phyloP scores from a whole-genome alignment of 352 stramenopile species.

The Elongisporangium anandrum region DNA sequence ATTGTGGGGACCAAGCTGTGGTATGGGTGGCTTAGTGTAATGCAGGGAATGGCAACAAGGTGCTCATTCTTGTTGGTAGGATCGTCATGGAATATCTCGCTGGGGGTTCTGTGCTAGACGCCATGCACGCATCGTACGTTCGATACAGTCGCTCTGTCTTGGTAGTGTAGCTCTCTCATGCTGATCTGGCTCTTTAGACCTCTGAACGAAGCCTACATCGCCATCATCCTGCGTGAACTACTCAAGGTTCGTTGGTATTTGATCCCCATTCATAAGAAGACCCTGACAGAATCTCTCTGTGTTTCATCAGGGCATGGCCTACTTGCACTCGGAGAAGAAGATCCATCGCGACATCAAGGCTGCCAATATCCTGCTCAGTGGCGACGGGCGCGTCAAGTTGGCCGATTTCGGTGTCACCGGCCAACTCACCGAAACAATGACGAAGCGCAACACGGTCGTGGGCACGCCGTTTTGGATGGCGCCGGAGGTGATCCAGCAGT shows the following conservation, averaged over 20 bases:
- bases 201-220: constrained; percentile 77
- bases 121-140: constrained; percentile 66
- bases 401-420: constrained; percentile 88
- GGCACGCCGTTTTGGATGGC: constrained; percentile 99
- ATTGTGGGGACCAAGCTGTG: constrained; percentile 80
- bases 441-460: constrained; percentile 97
- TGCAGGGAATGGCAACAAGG: not conserved
- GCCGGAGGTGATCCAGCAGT: constrained; percentile 80
- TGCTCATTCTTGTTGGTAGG: constrained; percentile 18
- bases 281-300: not conserved
- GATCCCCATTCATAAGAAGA: not conserved
- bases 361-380: constrained; percentile 77
- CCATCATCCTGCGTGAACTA: constrained; percentile 77
- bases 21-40: constrained; percentile 13
- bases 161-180: not conserved
- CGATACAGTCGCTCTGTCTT: not conserved
- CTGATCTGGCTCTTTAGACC: constrained; percentile 22
- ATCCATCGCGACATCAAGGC: constrained; percentile 86
- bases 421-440: constrained; percentile 96
- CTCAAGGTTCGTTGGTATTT: constrained; percentile 28
- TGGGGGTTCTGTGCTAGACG: constrained; percentile 87
- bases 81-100: constrained; percentile 95
- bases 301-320: constrained; percentile 49
- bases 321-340: constrained; percentile 81
- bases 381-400: constrained; percentile 76